These are phyloP conservation scores for Aspergillus calidoustus DNA, from an alignment of 2,329 filamentous ascomycete genomes.

Conservation along the genomic window DNA sequence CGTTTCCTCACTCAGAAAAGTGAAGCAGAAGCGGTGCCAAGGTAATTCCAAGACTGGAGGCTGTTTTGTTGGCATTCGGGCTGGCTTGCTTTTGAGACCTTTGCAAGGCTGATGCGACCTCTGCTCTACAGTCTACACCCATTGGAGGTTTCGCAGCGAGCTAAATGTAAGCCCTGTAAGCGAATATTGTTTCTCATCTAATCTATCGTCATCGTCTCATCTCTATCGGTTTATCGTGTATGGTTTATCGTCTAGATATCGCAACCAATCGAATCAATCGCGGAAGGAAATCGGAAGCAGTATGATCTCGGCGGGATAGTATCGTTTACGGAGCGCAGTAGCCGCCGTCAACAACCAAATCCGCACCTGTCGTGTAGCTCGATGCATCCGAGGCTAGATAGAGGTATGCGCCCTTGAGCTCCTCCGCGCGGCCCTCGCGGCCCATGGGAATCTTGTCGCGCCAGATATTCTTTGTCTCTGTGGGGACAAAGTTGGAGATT, in stretches of 20 bases:
- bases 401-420: slow-evolving; percentile 82
- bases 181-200: not conserved
- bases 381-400: slow-evolving; percentile 81
- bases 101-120: not conserved
- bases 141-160: not conserved
- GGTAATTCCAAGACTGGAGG: not conserved
- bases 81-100: not conserved
- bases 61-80: not conserved
- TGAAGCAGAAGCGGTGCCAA: not conserved
- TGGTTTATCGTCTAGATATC: not conserved
- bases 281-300: not conserved
- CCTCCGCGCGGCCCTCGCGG: slow-evolving; percentile 71
- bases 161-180: not conserved
- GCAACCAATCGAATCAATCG: not conserved
- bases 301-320: not conserved
- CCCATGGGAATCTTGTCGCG: slow-evolving; percentile 80
- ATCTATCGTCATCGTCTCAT: not conserved
- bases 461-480: slow-evolving; percentile 73
- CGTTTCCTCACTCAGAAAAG: no score
- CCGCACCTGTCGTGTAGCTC: slow-evolving; percentile 78
- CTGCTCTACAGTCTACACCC: not conserved
- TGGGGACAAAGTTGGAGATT: slow-evolving; percentile 67
- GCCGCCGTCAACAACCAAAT: slow-evolving; percentile 77
- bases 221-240: not conserved
- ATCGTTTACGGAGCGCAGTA: slow-evolving; percentile 51